Conservation (phyloP, 208 protist species). For the Leishmania tarentolae region DNA sequence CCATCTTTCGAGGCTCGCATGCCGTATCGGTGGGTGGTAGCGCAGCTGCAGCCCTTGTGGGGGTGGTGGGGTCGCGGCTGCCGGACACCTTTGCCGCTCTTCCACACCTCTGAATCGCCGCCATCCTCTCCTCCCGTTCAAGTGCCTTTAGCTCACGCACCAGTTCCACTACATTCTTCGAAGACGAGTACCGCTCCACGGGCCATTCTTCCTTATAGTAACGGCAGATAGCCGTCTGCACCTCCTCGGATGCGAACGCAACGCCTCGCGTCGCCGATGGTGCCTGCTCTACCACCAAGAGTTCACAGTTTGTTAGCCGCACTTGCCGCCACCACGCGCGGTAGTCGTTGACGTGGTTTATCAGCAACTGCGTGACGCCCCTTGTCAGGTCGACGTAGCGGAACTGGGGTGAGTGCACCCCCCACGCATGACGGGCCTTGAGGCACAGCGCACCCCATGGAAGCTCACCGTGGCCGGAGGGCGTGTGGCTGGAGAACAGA, state of each 20-base stretch:
- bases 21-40: not conserved
- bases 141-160: constrained; percentile 8
- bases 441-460: constrained; percentile 15
- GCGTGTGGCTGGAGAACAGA: constrained; percentile 10
- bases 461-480: constrained; percentile 9
- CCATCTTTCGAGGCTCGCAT: not conserved
- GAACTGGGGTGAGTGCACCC: constrained; percentile 17
- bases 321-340: not conserved
- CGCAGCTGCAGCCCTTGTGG: not conserved
- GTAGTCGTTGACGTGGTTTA: constrained; percentile 21
- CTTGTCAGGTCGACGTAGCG: constrained; percentile 12
- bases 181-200: not conserved
- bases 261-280: constrained; percentile 1
- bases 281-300: constrained; percentile 19
- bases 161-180: constrained; percentile 12
- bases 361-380: constrained; percentile 12
- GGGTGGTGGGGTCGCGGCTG: not conserved
- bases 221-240: not conserved
- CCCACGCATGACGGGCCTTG: constrained; percentile 15
- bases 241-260: not conserved
- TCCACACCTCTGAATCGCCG: not conserved
- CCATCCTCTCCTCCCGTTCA: constrained; percentile 11
- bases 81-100: not conserved
- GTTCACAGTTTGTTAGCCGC: constrained; percentile 12
- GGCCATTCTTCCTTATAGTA: constrained; percentile 15